Conservation (phyloP, 2,329 filamentous ascomycete genomes). For the Blastomyces emzantsi region DNA sequence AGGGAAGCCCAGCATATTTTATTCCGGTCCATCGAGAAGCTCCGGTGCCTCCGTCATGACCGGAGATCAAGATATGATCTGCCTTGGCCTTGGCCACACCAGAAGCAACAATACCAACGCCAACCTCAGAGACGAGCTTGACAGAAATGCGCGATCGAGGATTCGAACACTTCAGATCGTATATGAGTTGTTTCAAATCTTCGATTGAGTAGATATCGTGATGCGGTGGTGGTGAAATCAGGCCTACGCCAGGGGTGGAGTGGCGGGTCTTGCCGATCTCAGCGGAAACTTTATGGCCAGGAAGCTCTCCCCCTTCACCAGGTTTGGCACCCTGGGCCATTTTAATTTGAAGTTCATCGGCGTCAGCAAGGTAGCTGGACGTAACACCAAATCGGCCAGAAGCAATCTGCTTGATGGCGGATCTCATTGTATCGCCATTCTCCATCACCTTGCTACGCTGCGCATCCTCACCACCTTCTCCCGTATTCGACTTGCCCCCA, state of each 20-base stretch:
- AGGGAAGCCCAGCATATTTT: slow-evolving; percentile 94
- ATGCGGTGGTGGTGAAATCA: slow-evolving; percentile 92
- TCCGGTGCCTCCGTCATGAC: slow-evolving; percentile 93
- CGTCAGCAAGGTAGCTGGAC: slow-evolving; percentile 86
- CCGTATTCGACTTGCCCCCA: slow-evolving; percentile 94
- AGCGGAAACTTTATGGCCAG: slow-evolving; percentile 91
- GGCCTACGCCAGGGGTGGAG: slow-evolving; percentile 89
- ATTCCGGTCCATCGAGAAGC: slow-evolving; percentile 97
- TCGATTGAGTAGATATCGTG: slow-evolving; percentile 99
- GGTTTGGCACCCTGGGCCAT: slow-evolving; percentile 99
- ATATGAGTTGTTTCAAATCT: slow-evolving; percentile 95
- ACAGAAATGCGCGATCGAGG: slow-evolving; percentile 87
- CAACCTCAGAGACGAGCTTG: slow-evolving; percentile 95
- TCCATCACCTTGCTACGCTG: slow-evolving; percentile 79
- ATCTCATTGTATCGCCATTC: slow-evolving; percentile 94
- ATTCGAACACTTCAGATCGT: slow-evolving; percentile 94
- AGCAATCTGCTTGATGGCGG: slow-evolving; percentile 94
- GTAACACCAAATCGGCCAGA: slow-evolving; percentile 95
- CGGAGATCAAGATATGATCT: slow-evolving; percentile 92
- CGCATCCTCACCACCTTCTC: slow-evolving; percentile 92
- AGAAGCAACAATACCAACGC: slow-evolving; percentile 93
- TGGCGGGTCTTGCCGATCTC: slow-evolving; percentile 91
- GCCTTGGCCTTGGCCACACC: slow-evolving; percentile 97
- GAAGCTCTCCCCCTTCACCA: slow-evolving; percentile 93
- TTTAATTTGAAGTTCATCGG: slow-evolving; percentile 96